Evolutionary conservation across 2,329 filamentous ascomycete genomes (phyloP).

Genomic region (Penicillium sclerotiorum): DNA sequence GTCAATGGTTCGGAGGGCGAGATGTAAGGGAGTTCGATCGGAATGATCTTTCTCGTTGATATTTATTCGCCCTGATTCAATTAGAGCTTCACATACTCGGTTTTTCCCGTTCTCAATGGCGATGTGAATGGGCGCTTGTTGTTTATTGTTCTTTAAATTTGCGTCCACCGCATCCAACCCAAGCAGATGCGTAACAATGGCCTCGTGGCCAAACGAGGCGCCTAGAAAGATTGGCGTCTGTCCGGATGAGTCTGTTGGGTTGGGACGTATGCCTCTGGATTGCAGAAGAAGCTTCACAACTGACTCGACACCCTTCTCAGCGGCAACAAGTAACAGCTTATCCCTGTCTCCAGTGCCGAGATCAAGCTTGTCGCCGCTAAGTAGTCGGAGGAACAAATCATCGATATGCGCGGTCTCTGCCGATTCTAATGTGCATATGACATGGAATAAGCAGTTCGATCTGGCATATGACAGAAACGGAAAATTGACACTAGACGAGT

Average conservation of each 20-base stretch:
- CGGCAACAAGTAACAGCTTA: background rate
- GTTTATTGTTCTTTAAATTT: background rate
- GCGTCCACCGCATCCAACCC: background rate
- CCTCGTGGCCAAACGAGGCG: background rate
- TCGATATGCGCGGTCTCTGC: background rate
- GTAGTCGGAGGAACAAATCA: background rate
- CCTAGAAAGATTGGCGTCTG: background rate
- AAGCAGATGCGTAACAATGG: background rate
- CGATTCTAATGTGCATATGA: background rate
- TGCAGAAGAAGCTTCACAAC: background rate
- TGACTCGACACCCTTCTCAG: background rate
- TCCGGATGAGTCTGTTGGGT: background rate
- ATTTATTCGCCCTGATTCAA: background rate
- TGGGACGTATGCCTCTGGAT: background rate
- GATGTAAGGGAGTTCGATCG: background rate
- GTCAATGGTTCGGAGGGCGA: background rate
- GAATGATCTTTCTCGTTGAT: background rate
- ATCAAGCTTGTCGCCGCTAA: background rate
- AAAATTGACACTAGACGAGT: background rate
- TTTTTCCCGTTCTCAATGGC: background rate
- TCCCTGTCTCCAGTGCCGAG: background rate
- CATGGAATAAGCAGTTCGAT: slow-evolving; percentile 1
- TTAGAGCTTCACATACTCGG: background rate
- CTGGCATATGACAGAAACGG: slow-evolving; percentile 1
- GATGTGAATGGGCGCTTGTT: background rate